phyloP scores from a whole-genome alignment of 1,139 yeast genomes.

The Magnusiomyces paraingens region DNA sequence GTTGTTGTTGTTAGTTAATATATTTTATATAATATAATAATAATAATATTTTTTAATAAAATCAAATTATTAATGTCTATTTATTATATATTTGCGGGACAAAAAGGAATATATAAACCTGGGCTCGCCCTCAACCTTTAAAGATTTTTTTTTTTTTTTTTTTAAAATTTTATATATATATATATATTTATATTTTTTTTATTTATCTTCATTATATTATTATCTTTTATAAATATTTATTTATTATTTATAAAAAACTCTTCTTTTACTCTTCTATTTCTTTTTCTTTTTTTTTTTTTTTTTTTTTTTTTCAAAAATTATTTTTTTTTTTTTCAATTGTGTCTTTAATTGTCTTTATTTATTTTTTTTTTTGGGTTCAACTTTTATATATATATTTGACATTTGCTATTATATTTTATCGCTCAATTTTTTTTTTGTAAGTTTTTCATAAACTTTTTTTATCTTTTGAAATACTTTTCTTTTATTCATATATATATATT shows the following conservation, averaged over 20 bases:
- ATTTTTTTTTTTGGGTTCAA: too few relatives aligned
- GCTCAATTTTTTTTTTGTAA: too few relatives aligned
- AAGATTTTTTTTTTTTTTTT: background rate
- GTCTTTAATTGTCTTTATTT: too few relatives aligned
- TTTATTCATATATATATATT: background rate
- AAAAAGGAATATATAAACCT: background rate
- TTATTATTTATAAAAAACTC: background rate
- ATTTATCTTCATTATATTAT: background rate
- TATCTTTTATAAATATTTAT: background rate
- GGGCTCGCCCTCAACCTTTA: too few relatives aligned
- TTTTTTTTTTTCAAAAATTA: too few relatives aligned
- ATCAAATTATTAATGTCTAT: background rate
- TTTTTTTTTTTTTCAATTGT: background rate
- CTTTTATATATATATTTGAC: too few relatives aligned
- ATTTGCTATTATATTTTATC: too few relatives aligned
- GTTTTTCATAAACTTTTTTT: too few relatives aligned
- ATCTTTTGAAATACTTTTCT: constrained; percentile 7
- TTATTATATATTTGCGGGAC: too few relatives aligned
- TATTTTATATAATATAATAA: too few relatives aligned
- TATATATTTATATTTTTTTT: background rate
- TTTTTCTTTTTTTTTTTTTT: constrained; percentile 6
- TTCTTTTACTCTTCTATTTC: background rate
- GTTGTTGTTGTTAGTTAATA: too few relatives aligned
- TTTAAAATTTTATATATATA: background rate
- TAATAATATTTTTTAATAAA: too few relatives aligned